Conservation (phyloP, 2,329 filamentous ascomycete genomes). For the Curvularia verruculosa region DNA sequence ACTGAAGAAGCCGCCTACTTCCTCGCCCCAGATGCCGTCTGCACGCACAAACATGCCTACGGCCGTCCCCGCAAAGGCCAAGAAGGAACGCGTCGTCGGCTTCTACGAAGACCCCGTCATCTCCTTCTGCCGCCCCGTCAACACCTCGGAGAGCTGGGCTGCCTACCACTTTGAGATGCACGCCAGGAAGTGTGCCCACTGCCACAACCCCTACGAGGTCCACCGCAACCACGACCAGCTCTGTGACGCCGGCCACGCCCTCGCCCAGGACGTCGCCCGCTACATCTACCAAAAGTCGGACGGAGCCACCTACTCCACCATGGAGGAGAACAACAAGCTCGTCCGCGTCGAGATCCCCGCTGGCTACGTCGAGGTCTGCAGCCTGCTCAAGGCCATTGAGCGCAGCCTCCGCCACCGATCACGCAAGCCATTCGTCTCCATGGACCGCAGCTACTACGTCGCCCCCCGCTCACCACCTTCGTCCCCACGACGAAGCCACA, state of each 20-base stretch:
- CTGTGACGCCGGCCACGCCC: conserved; percentile 51
- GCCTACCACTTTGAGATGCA: conserved; percentile 57
- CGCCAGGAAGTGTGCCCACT: conserved; percentile 53
- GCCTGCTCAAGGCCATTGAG: conserved; percentile 52
- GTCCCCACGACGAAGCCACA: conserved; percentile 32
- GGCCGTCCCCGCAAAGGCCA: conserved; percentile 40
- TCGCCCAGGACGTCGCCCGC: conserved; percentile 54
- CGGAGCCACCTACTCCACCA: conserved; percentile 44
- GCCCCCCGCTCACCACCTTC: conserved; percentile 43
- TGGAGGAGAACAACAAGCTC: conserved; percentile 49
- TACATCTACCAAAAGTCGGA: conserved; percentile 51
- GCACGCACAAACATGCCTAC: conserved; percentile 44
- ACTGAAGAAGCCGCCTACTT: conserved; percentile 36
- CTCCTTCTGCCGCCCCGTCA: conserved; percentile 50
- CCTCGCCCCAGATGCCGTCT: conserved; percentile 42
- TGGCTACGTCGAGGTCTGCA: conserved; percentile 49
- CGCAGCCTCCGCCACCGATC: conserved; percentile 47
- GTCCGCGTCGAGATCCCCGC: conserved; percentile 55
- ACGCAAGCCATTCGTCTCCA: conserved; percentile 50
- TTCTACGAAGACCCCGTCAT: conserved; percentile 48
- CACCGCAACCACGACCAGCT: conserved; percentile 50
- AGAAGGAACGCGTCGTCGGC: conserved; percentile 44
- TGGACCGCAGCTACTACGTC: conserved; percentile 52
- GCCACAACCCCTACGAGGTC: conserved; percentile 53
- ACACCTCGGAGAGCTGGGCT: conserved; percentile 53